Conservation (phyloP, 2,329 filamentous ascomycete species). For the Fusarium mexicanum region DNA sequence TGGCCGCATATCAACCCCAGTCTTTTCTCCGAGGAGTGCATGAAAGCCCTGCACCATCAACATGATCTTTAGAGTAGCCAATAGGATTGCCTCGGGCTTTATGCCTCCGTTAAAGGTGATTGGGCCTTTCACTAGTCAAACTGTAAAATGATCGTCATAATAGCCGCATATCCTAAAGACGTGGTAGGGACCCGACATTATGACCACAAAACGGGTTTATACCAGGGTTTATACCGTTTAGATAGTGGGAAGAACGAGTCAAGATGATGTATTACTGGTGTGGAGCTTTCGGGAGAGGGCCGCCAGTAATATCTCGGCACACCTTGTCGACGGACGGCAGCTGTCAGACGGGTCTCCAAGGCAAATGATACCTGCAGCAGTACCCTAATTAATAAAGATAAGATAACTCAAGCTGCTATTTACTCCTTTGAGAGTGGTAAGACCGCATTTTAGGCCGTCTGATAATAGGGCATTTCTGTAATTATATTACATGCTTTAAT, state of each 20-base stretch:
- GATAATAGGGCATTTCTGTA: no score
- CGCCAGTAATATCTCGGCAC: neutral
- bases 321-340: neutral
- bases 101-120: neutral
- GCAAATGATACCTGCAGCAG: neutral
- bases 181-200: neutral
- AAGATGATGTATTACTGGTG: neutral
- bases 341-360: neutral
- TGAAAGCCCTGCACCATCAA: neutral
- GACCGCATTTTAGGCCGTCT: no score
- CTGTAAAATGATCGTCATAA: neutral
- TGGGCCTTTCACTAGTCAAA: neutral
- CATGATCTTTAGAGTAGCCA: neutral
- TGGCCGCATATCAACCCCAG: neutral
- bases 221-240: no score
- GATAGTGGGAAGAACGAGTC: neutral
- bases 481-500: no score
- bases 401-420: neutral
- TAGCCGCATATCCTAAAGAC: neutral
- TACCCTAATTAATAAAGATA: no score
- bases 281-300: neutral
- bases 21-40: no score
- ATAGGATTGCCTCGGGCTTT: accelerated
- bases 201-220: neutral
- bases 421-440: neutral